Evolutionary conservation across 495 filamentous ascomycete species (phyloP), one percentile per base, ranked within the genome.

Genomic region (Annulohypoxylon maeteangense): DNA sequence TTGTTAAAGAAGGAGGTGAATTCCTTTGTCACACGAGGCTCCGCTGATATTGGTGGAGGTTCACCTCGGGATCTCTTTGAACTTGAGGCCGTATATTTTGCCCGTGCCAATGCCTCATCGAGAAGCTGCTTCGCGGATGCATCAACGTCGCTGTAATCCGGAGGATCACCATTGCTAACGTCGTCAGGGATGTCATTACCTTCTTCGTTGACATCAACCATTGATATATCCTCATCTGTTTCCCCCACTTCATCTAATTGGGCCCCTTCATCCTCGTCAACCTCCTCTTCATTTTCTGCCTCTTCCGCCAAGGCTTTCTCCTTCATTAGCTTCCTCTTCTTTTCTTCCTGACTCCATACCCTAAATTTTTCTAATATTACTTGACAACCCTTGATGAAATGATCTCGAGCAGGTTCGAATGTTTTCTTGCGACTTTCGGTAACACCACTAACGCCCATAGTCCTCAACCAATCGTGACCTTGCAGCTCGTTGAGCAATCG

Each of bases 391-490:
- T 84, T 83, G 61, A 97, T 90, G 74, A 98, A 95, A 72, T 93
- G 88, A 54, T 90, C 85, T 29, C 94, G 87, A 62, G 96, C 94
- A 36, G 91, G 90, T 75, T 97, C 94, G 78, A 92, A 97, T 45
- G 89, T 88, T 73, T 91, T 95, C 81, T 90, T 92, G 62, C 91
- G 91, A 51, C 85, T 86, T 69, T 96, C 95, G 7, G 93, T 93
- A 22, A 94, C 87, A 10, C 92, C 91, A 54, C 87, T 92, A 47
- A 98, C 90, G n/a, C 95, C 95, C 90, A 99, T 95, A 1, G 92
- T 85, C 60, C 92, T 90, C 62, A 98, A 83, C 95, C 95, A 99
- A 75, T 98, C 95, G 38, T 89, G 90, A n/a, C 94, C 89, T 75
- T 91, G 90, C 3, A 99, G 86, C 40, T 93, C 93, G 50, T 95